Evolutionary conservation across 768 basidiomycete genomes (phyloP).

Genomic region (Vararia minispora): DNA sequence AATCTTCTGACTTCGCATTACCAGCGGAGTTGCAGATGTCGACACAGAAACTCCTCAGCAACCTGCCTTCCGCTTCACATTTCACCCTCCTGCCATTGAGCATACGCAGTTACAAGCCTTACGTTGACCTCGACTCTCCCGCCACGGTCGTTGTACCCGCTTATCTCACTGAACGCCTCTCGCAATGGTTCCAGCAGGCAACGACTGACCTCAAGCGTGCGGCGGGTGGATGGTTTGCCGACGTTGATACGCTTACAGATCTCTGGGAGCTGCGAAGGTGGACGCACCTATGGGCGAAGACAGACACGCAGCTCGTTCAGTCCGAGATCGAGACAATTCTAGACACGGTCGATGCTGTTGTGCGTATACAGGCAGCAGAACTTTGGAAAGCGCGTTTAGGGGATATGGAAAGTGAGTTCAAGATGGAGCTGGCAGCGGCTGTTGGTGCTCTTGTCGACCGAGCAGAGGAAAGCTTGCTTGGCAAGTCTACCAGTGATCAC

Average conservation of each 20-base stretch:
- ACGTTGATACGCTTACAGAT: slow-evolving; percentile 47
- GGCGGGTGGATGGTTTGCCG: slow-evolving; percentile 44
- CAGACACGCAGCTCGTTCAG: slow-evolving; percentile 30
- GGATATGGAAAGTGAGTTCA: slow-evolving; percentile 35
- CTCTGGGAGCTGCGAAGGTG: slow-evolving; percentile 62
- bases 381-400: slow-evolving; percentile 49
- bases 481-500: slow-evolving; percentile 16
- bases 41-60: slow-evolving; percentile 54
- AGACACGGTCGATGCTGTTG: slow-evolving; percentile 40
- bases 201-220: slow-evolving; percentile 32
- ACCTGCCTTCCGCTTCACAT: slow-evolving; percentile 76
- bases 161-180: slow-evolving; percentile 35
- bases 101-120: slow-evolving; percentile 75
- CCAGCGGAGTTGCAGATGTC: slow-evolving; percentile 49
- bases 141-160: slow-evolving; percentile 37
- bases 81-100: slow-evolving; percentile 63
- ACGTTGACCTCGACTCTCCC: slow-evolving; percentile 58
- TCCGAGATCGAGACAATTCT: slow-evolving; percentile 36
- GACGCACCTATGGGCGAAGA: slow-evolving; percentile 33
- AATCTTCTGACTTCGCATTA: slow-evolving; percentile 19
- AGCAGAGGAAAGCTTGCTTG: slow-evolving; percentile 16
- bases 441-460: slow-evolving; percentile 23
- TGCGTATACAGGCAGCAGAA: slow-evolving; percentile 37
- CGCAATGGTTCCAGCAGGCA: slow-evolving; percentile 55
- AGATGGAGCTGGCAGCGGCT: slow-evolving; percentile 28